Evolutionary conservation across 2,329 filamentous ascomycete species (phyloP), one percentile per base, ranked within the genome.

Genomic region (Calonectria hongkongensis): DNA sequence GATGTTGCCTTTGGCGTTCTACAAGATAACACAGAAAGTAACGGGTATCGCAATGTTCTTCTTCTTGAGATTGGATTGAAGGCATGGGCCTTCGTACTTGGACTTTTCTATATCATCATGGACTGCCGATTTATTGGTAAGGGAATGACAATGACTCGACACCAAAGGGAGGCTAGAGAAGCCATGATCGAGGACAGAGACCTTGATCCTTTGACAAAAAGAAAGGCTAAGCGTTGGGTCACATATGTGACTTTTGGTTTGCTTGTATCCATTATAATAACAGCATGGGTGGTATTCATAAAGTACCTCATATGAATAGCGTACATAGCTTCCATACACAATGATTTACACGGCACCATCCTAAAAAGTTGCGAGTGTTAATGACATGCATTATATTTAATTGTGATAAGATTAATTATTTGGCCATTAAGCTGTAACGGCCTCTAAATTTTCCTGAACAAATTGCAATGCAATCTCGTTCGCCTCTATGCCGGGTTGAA

Each of bases 1-100:
- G 77, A 79, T 21, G 77, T 79, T 3, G 76, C 76, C 0, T 79
- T 70, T n/a, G 78, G 76, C 13, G 76, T 75, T 12, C 30, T 79
- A 1, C 78, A 79, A 62, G 76, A 79, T 2, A 69, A 70, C 0
- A 79, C 76, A 1, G 70, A 77, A 8, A 67, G 47, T 4, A 74
- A 66, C n/a, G 78, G 78, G 0, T 79, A 79, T 43, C 45, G 56
- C 6, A 73, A 71, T 18, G 78, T 78, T 1, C 62, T 79, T 1
- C 62, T 66, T 0, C 67, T 79, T 1, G 66, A 76, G 3, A 74
- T 72, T 10, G 56, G 71, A 13, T 75, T 79, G 65, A 79, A 79
- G 45, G 76, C 77, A 0, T 72, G 69, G 50, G 76, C 66, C 2
- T 78, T 79, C 7, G 64, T 74, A 0, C 18, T 79, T 6, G 77